Evolutionary conservation across 75 land plant genomes (phyloP), one percentile per base, ranked within the genome.

Genomic region (Selaginella moellendorffii): DNA sequence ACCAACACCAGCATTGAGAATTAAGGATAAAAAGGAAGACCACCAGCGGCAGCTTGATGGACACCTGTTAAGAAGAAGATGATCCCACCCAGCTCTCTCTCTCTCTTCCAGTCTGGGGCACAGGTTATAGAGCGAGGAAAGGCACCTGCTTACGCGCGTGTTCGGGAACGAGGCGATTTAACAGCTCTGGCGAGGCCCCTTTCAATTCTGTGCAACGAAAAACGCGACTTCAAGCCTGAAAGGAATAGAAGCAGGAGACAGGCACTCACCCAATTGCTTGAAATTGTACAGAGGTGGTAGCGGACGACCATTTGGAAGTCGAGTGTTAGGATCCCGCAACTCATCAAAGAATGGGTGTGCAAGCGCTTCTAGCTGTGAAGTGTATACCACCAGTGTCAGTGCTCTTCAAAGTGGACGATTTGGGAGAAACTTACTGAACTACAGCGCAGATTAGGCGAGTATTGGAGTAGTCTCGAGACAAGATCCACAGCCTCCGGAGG

Each of bases 401-500:
- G n/a, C n/a, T n/a, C n/a, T n/a, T n/a, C n/a, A n/a, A 14, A 36
- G 46, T 36, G 46, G 14, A 36, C 14, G 46, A 14, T 5, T 5
- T 5, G 14, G 10, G 46, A 5, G 46, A 36, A 5, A 81, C 96
- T 83, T 75, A 90, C 96, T 70, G 96, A 87, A 69, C 84, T 88
- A 70, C 86, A 88, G 21, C 95, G 83, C 27, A 88, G 73, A 83
- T 81, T 86, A 9, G 95, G 95, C 12, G 90, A 88, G 66, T 88
- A 88, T 65, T 88, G 95, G 27, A 88, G 75, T 65, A 88, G 78
- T 60, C 92, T 76, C 29, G 78, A 78, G n/a, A 87, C 88, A 28
- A 90, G 69, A 56, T 90, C 96, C 23, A 90, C 92, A 18, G 96
- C 96, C 72, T 90, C 96, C 21, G 96, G 93, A 24, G 96, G 96